phyloP scores from a whole-genome alignment of 1,139 yeast genomes.

The Suhomyces chickasaworum region DNA sequence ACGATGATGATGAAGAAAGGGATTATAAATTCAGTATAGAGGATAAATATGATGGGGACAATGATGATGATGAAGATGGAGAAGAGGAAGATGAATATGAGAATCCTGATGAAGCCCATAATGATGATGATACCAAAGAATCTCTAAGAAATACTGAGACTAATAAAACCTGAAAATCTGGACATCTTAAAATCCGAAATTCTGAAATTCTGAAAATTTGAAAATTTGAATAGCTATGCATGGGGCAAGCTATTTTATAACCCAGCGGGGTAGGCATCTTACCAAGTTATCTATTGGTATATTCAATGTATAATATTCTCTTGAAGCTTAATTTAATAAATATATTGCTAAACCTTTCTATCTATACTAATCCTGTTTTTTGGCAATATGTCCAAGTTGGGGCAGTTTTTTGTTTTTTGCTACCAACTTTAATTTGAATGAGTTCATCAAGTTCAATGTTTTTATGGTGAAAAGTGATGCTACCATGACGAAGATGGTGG shows the following conservation, averaged over 20 bases:
- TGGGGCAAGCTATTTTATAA: neutral
- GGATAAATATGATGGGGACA: conserved; percentile 14
- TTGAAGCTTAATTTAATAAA: neutral
- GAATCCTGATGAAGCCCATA: conserved; percentile 3
- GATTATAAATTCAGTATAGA: conserved; percentile 13
- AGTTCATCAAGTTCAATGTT: conserved; percentile 13
- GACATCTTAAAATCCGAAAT: too few relatives aligned
- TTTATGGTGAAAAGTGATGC: conserved; percentile 22
- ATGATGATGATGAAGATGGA: conserved; percentile 13
- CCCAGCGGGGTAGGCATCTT: neutral
- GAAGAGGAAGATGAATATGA: conserved; percentile 7
- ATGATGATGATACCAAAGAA: conserved; percentile 7
- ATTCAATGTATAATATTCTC: conserved; percentile 1
- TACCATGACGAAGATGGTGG: conserved; percentile 38
- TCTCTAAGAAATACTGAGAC: conserved; percentile 7
- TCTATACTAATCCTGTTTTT: conserved; percentile 10
- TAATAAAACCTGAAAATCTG: conserved; percentile 2
- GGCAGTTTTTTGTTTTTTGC: conserved; percentile 1
- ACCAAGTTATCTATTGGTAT: neutral
- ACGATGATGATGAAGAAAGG: conserved; percentile 29
- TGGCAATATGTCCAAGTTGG: conserved; percentile 9
- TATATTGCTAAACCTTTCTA: neutral
- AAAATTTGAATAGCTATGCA: conserved; percentile 1
- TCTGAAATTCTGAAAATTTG: neutral
- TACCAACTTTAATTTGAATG: conserved; percentile 8